Base-by-base conservation (phyloP, 345 rosid species). In the Linum trigynum region DNA sequence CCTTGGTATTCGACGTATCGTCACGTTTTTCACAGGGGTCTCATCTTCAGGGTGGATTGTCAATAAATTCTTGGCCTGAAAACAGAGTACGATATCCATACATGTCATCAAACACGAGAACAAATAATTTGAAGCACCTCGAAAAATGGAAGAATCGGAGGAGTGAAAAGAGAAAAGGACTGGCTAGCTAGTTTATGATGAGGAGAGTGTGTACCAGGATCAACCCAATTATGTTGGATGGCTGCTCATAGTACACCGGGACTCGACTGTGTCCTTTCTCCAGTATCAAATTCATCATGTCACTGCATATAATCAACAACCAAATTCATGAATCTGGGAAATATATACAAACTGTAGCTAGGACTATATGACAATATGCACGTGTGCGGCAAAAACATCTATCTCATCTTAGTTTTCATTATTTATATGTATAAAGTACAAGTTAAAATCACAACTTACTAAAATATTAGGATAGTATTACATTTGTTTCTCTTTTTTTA, bases 251-350 rank as follows among this genome's bases (percentile, higher is more conserved):
- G 79, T 84, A 94, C 63, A 94, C 97, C 12, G 99, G 99, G 68
- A 90, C 84, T 76, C 99, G 85, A 87, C 99, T 94, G 75, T 94
- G 99, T 38, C 99, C 99, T 77, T 83, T 88, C 85, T 94, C 96
- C 80, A 94, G 66, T 78, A 94, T 80, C 80, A 84, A 61, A 77
- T 69, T 82, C 97, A 91, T 88, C 84, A 81, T 67, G 55, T 85
- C 76, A 80, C 97, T 91, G 79, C 7, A 57, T 23, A 23, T 23
- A 23, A 23, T 23, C 32, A 23, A 23, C 32, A 23, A 23, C 32
- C 32, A 23, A 23, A 23, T 23, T 23, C 32, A 23, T 23, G 32
- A 23, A 23, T 23, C 1, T 23, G 32, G 32, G 32, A 23, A 1
- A 23, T 23, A 23, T 23, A 23, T 23, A 23, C 32, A 23, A 23